Base-by-base conservation (phyloP, 2,329 filamentous ascomycete species). In the Aureobasidium sp. region DNA sequence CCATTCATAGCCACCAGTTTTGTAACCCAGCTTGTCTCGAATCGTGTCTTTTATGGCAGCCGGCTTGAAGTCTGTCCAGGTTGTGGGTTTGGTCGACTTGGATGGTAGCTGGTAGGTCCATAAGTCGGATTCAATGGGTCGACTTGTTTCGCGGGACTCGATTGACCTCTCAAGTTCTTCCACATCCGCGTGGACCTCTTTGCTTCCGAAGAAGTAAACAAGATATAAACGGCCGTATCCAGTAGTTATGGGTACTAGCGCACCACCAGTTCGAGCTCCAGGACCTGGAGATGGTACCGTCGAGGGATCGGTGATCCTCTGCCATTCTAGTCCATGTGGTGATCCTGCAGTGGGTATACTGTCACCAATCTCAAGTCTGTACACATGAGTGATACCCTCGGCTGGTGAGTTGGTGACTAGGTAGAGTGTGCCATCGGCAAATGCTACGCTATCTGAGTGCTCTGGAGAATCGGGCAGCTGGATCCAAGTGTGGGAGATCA, bases 401-500 rank as follows among this genome's bases (percentile, higher is more conserved):
- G 60, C 41, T 50, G 72, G 64, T 39, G 69, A 69, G 61, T 69
- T 71, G n/a, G 72, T 72, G 34, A 79, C 73, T 2, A 77, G 62
- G 66, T 76, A 77, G 6, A 79, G 67, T 7, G 72, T 69, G 10
- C 74, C 71, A 37, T 75, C 72, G 3, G 68, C 64, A 26, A 77
- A 57, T 1, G 75, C 70, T 17, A 72, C 73, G 59, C 74, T 76
- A 1, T 72, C 63, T 7, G 66, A 68, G 3, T 64, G 65, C 8
- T 70, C 66, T n/a, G 71, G 71, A 9, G 70, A 69, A 51, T 66
- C 67, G 3, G 69, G 67, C 15, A 90, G 79, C 69, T 87, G 80
- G 42, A 79, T 84, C 91, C 91, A 96, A 1, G 80, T 78, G 59
- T 80, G 77, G 8, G 79, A 80, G 52, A 77, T 77, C 27, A 93